Conservation (phyloP, 495 filamentous ascomycete genomes). For the Bombardia bombarda region DNA sequence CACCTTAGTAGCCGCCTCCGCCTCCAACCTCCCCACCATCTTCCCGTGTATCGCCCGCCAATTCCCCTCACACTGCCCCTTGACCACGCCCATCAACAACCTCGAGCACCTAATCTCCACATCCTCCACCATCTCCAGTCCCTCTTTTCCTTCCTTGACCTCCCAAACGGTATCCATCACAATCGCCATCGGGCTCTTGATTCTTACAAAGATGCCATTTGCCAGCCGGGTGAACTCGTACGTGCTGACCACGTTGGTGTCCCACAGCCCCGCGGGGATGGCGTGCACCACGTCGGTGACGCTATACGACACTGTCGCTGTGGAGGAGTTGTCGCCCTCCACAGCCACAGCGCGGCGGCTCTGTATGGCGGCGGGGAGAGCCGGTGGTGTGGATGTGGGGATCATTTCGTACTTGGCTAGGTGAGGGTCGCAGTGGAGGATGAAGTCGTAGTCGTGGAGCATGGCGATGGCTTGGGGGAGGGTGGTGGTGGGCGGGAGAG, state of each 20-base stretch:
- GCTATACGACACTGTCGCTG: slow-evolving; percentile 12
- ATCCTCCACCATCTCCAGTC: slow-evolving; percentile 31
- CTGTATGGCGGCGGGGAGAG: slow-evolving; percentile 13
- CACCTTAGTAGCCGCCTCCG: slow-evolving; percentile 1
- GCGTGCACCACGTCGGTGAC: slow-evolving; percentile 31
- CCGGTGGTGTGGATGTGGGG: slow-evolving; percentile 8
- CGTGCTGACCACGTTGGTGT: slow-evolving; percentile 35
- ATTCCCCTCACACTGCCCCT: slow-evolving; percentile 31
- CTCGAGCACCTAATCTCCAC: slow-evolving; percentile 32
- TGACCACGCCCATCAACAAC: slow-evolving; percentile 33
- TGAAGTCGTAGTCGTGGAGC: slow-evolving; percentile 51
- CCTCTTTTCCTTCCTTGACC: slow-evolving; percentile 17
- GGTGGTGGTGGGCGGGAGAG: slow-evolving; percentile 47
- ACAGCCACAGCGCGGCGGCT: too few relatives aligned
- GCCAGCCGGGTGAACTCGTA: slow-evolving; percentile 35
- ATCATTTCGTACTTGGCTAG: slow-evolving; percentile 27
- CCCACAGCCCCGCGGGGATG: slow-evolving; percentile 36
- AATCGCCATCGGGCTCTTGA: slow-evolving; percentile 35
- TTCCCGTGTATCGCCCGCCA: slow-evolving; percentile 35
- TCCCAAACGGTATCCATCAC: slow-evolving; percentile 40
- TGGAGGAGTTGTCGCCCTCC: slow-evolving; percentile 1
- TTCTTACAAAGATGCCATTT: slow-evolving; percentile 36
- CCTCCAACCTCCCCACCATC: slow-evolving; percentile 29
- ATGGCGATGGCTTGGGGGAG: slow-evolving; percentile 51
- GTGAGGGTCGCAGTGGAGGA: slow-evolving; percentile 37